These are phyloP conservation scores for Loxodes magnus DNA, from an alignment of 73 alveolate genomes.

Conservation along the genomic window DNA sequence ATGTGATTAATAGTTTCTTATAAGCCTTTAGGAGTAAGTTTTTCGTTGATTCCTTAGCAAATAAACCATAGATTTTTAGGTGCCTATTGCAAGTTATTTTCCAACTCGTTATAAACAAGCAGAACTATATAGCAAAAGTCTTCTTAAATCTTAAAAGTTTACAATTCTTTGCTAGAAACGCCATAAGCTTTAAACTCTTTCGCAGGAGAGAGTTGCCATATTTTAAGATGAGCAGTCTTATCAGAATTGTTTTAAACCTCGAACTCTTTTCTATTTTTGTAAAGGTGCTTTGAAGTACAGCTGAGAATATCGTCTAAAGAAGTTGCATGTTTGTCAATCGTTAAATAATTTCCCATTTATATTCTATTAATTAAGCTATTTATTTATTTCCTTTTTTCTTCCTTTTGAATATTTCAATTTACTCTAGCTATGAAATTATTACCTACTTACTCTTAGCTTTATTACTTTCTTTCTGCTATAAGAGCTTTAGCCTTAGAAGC, in stretches of 20 bases:
- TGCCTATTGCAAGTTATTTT: slow-evolving; percentile 27
- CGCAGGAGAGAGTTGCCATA: slow-evolving; percentile 12
- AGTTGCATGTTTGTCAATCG: neutral
- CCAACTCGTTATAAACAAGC: slow-evolving; percentile 45
- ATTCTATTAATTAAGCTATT: no score
- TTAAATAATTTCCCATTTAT: slow-evolving; percentile 8
- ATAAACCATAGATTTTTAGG: slow-evolving; percentile 80
- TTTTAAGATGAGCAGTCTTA: neutral
- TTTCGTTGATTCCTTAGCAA: slow-evolving; percentile 75
- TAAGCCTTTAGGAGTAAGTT: slow-evolving; percentile 96
- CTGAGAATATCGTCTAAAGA: slow-evolving; percentile 8
- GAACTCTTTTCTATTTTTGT: neutral
- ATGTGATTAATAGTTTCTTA: slow-evolving; percentile 58
- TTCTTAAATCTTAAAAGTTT: slow-evolving; percentile 13
- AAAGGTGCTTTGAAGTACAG: neutral
- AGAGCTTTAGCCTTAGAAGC: no score
- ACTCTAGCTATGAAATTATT: no score
- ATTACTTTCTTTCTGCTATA: no score
- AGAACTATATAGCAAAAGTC: slow-evolving; percentile 70
- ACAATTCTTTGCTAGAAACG: neutral
- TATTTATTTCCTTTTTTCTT: no score
- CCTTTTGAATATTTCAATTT: no score
- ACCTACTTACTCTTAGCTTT: no score
- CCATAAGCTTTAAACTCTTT: neutral
- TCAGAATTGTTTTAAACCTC: neutral